phyloP scores from a whole-genome alignment of 257 asterid species.

The Primulina eburnea region DNA sequence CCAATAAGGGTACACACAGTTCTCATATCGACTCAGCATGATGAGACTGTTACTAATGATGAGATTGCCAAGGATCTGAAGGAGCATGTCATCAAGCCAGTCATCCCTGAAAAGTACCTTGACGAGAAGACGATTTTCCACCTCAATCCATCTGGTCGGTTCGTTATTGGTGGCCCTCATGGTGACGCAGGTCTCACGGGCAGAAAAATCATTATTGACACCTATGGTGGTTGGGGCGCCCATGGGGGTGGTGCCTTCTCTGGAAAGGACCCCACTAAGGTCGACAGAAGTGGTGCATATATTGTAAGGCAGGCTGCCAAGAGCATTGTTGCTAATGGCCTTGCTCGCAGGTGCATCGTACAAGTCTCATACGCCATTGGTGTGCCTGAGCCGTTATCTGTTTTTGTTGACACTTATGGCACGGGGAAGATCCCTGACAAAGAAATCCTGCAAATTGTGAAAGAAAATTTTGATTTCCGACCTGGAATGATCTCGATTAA shows the following conservation, averaged over 20 bases:
- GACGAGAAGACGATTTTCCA: slow-evolving; percentile 65
- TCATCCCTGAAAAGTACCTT: slow-evolving; percentile 58
- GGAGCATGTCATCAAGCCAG: slow-evolving; percentile 61
- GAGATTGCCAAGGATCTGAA: slow-evolving; percentile 56
- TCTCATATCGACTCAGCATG: slow-evolving; percentile 63
- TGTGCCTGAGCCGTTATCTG: slow-evolving; percentile 60
- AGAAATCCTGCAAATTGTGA: slow-evolving; percentile 50
- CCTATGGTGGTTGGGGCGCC: slow-evolving; percentile 73
- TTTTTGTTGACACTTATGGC: slow-evolving; percentile 52
- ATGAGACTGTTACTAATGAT: slow-evolving; percentile 61
- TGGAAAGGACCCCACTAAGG: slow-evolving; percentile 66
- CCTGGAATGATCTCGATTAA: slow-evolving; percentile 60
- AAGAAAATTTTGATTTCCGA: slow-evolving; percentile 57
- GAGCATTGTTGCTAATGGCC: slow-evolving; percentile 54
- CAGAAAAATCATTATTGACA: slow-evolving; percentile 58
- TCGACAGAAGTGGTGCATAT: slow-evolving; percentile 64
- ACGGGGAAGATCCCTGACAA: slow-evolving; percentile 59
- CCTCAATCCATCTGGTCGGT: slow-evolving; percentile 61
- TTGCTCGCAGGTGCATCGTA: slow-evolving; percentile 55
- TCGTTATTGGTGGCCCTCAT: slow-evolving; percentile 62
- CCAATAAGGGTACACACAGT: slow-evolving; percentile 59
- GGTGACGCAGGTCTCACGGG: slow-evolving; percentile 72
- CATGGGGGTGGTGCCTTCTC: slow-evolving; percentile 72
- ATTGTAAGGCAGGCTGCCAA: slow-evolving; percentile 60
- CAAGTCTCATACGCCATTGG: slow-evolving; percentile 69